Conservation (phyloP, 768 basidiomycete genomes). For the Agaricus subrufescens region DNA sequence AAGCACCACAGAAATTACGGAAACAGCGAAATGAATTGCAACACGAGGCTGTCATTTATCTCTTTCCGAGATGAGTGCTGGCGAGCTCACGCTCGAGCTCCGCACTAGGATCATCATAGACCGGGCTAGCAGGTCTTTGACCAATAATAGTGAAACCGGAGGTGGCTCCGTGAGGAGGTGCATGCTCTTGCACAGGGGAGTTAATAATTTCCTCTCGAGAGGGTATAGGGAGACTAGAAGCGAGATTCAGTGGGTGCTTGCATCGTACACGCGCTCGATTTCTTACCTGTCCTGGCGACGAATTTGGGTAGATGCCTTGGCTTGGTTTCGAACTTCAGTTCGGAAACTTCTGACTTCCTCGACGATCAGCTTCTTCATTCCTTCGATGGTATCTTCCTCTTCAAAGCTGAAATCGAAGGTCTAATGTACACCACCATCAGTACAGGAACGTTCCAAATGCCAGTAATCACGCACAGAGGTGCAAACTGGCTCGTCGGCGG, state of each 20-base stretch:
- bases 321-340: constrained; percentile 82
- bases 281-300: constrained; percentile 73
- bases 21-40: not conserved
- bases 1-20: not conserved
- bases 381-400: constrained; percentile 93
- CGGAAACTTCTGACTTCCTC: constrained; percentile 91
- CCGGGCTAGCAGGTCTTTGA: constrained; percentile 55
- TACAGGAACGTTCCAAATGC: not conserved
- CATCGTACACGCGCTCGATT: not conserved
- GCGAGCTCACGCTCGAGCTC: constrained; percentile 87
- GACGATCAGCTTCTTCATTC: constrained; percentile 95
- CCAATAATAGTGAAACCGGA: constrained; percentile 54
- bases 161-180: constrained; percentile 58
- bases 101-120: constrained; percentile 82
- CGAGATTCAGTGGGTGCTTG: not conserved
- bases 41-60: constrained; percentile 14
- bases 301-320: constrained; percentile 65
- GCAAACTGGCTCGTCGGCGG: constrained; percentile 88
- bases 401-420: constrained; percentile 97
- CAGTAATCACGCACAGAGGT: constrained; percentile 49
- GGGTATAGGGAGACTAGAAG: constrained; percentile 68
- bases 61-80: constrained; percentile 50
- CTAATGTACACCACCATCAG: constrained; percentile 26
- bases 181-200: constrained; percentile 68
- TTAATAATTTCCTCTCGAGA: constrained; percentile 75